Conservation (phyloP, 2,329 filamentous ascomycete genomes). For the Phyllosticta paracitricarpa region DNA sequence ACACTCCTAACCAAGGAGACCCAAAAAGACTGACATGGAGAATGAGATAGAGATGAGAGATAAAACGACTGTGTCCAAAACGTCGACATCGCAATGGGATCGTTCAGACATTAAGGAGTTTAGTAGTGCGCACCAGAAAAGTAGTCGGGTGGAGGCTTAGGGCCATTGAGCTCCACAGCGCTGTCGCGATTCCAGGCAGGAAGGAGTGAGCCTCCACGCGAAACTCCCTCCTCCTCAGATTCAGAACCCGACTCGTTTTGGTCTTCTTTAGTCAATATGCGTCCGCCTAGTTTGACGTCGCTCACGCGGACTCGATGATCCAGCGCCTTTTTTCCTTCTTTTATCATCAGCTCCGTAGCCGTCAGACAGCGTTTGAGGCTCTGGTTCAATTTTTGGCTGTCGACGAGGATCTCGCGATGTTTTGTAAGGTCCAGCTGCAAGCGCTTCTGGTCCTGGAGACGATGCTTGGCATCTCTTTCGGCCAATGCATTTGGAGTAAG, state of each 20-base stretch:
- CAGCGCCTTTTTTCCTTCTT: conserved; percentile 77
- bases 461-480: conserved; percentile 40
- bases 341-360: conserved; percentile 85
- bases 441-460: conserved; percentile 69
- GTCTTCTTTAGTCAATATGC: conserved; percentile 65
- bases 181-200: conserved; percentile 32
- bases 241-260: conserved; percentile 26
- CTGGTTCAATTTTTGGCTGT: conserved; percentile 92
- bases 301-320: conserved; percentile 69
- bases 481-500: conserved; percentile 33
- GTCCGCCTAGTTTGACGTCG: conserved; percentile 72
- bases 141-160: conserved; percentile 2
- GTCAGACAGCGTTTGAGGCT: conserved; percentile 81
- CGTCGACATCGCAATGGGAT: neutral
- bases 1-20: neutral
- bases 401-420: conserved; percentile 78
- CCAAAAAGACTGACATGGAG: conserved; percentile 2
- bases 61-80: neutral
- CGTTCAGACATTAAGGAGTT: neutral
- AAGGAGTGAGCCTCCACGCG: conserved; percentile 21
- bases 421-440: conserved; percentile 78
- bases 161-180: conserved; percentile 23
- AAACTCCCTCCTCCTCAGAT: conserved; percentile 16
- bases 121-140: neutral
- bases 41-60: conserved; percentile 4